Evolutionary conservation across 805 yeast genomes (phyloP).

Genomic region (Starmerella bombicola): DNA sequence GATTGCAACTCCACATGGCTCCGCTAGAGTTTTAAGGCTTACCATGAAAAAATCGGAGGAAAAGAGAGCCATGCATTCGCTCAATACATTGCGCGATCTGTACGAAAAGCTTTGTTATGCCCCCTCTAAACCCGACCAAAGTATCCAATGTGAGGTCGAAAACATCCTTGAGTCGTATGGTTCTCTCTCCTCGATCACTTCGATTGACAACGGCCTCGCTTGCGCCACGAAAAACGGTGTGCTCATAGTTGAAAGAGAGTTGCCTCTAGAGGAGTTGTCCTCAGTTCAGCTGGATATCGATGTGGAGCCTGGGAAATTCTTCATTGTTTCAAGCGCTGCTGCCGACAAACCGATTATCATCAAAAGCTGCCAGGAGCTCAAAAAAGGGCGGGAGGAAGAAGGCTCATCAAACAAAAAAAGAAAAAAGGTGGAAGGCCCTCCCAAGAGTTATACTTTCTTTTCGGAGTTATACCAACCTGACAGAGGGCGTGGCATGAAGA

Average conservation of each 20-base stretch:
- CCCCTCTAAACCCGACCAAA: no score
- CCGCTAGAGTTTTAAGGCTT: no score
- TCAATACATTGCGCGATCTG: no score
- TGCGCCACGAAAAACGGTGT: slow-evolving; percentile 11
- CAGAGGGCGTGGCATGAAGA: not conserved
- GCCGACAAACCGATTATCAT: not conserved
- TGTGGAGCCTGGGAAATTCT: slow-evolving; percentile 10
- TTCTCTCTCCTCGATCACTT: slow-evolving; percentile 8
- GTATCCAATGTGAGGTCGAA: no score
- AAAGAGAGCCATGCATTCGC: no score
- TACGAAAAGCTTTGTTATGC: no score
- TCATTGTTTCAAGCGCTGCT: slow-evolving; percentile 1
- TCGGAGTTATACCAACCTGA: not conserved
- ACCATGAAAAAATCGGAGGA: no score
- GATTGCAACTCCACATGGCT: no score
- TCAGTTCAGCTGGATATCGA: not conserved
- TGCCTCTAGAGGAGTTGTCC: slow-evolving; percentile 8
- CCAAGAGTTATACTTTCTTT: not conserved
- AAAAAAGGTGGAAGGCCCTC: not conserved
- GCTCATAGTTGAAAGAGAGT: slow-evolving; percentile 10
- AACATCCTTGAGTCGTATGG: slow-evolving; percentile 6
- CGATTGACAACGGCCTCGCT: slow-evolving; percentile 14
- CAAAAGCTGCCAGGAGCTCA: not conserved
- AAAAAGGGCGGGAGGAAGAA: not conserved
- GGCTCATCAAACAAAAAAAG: not conserved